Base-by-base conservation (phyloP, 345 rosid genomes). In the Ceriops tagal region DNA sequence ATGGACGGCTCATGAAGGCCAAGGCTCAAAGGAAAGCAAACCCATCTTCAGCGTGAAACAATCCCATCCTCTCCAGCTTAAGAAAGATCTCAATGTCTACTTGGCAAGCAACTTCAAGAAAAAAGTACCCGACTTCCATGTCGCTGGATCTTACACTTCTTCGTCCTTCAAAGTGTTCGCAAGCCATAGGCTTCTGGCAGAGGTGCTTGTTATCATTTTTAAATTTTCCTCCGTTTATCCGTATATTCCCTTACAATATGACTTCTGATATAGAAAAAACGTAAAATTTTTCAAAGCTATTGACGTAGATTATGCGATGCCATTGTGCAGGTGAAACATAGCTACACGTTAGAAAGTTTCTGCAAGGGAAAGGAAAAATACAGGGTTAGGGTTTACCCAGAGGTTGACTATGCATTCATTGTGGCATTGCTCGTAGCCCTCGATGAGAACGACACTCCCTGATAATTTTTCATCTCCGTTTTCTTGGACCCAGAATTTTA, bases 351-450 rank as follows among this genome's bases (percentile, higher is more conserved):
- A 84, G 88, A 81, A 53, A 89, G 89, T 69, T 83, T 86, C 76
- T 85, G 81, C 75, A 87, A 74, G 74, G 96, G 92, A 1, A 86
- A 78, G 79, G 87, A 89, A 56, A 84, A 58, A 47, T 89, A 83
- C 79, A 79, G 46, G 9, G 84, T 89, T 11, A 86, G 74, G 60
- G 84, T 89, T 22, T 78, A 80, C 74, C 96, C 96, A 53, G 92
- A 89, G 74, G 96, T 89, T 61, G 96, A 89, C 64, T 89, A 87
- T 71, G 90, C 92, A 5, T 87, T 89, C 68, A 84, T 89, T 65
- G 72, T 82, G 31, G 89, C 96, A 68, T 78, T 89, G 66, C 72
- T 87, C 26, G 89, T 89, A 7, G 81, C 86, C 62, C 73, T 89
- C 39, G 88, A 89, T 49, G 90, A 84, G 64, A 82, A 68, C 64